Conservation (phyloP, 768 basidiomycete species). For the Auriscalpium orientale region DNA sequence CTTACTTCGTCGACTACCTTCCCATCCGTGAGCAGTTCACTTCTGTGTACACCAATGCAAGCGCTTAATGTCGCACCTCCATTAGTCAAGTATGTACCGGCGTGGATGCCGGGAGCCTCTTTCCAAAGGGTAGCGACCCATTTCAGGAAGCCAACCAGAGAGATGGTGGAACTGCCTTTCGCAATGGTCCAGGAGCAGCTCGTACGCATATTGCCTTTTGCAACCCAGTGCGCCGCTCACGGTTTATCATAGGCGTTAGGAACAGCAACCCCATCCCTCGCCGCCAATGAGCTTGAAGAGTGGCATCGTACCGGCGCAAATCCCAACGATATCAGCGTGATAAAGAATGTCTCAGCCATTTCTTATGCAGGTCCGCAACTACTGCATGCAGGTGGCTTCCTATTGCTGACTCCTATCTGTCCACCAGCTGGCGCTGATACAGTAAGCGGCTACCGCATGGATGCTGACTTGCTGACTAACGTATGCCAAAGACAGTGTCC, state of each 20-base stretch:
- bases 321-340: constrained; percentile 33
- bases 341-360: constrained; percentile 23
- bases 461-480: not conserved
- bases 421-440: constrained; percentile 27
- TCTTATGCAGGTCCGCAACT: constrained; percentile 35
- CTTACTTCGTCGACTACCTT: constrained; percentile 34
- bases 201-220: constrained; percentile 16
- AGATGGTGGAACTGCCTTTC: constrained; percentile 28
- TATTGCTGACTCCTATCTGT: not conserved
- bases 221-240: not conserved
- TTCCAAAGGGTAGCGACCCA: constrained; percentile 40
- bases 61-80: not conserved
- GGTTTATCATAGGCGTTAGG: not conserved
- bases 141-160: constrained; percentile 29
- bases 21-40: constrained; percentile 20
- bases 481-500: constrained; percentile 36
- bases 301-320: constrained; percentile 10
- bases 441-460: constrained; percentile 1
- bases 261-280: not conserved
- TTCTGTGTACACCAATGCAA: too few relatives aligned
- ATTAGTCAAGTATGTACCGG: constrained; percentile 40
- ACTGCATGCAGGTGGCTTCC: not conserved
- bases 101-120: constrained; percentile 39
- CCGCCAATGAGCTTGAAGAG: not conserved
- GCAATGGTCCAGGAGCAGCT: constrained; percentile 40